Percentiles rank a stretch among this genome's conserved stretches.
These are phyloP conservation scores for Bombardia bombarda DNA, from an alignment of 495 filamentous ascomycete species.

Conservation along the genomic window DNA sequence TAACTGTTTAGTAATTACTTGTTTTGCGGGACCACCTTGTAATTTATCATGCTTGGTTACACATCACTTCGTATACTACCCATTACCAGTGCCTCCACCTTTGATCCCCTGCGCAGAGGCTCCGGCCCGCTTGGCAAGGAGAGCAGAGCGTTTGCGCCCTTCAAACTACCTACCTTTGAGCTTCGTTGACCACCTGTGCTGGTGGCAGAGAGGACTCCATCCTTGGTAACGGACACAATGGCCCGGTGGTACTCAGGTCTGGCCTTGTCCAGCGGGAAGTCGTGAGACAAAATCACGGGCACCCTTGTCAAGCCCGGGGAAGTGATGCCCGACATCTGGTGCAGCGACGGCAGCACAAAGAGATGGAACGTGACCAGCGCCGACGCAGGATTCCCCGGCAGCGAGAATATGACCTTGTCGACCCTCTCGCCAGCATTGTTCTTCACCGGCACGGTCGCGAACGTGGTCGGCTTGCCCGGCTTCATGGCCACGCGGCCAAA, in stretches of 20 bases:
- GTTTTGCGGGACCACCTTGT: neutral
- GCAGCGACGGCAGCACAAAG: slow-evolving; percentile 84
- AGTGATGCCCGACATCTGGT: slow-evolving; percentile 54
- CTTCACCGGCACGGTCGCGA: slow-evolving; percentile 74
- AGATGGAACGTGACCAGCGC: slow-evolving; percentile 89
- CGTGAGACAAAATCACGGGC: slow-evolving; percentile 61
- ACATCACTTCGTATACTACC: slow-evolving; percentile 23
- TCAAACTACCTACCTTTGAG: slow-evolving; percentile 79
- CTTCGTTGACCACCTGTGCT: slow-evolving; percentile 90
- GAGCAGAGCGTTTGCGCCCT: slow-evolving; percentile 78
- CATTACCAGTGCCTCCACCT: slow-evolving; percentile 39
- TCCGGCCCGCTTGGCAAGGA: slow-evolving; percentile 53
- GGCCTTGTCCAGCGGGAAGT: slow-evolving; percentile 61
- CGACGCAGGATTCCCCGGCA: slow-evolving; percentile 91
- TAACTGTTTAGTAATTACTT: slow-evolving; percentile 3
- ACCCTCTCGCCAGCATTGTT: slow-evolving; percentile 47
- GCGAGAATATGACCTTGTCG: slow-evolving; percentile 72
- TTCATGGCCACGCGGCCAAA: slow-evolving; percentile 98
- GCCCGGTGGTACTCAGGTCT: slow-evolving; percentile 86
- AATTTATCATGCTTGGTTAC: slow-evolving; percentile 3
- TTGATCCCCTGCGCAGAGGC: slow-evolving; percentile 33
- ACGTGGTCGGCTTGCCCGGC: slow-evolving; percentile 94
- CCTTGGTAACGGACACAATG: slow-evolving; percentile 46
- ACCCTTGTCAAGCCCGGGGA: slow-evolving; percentile 64
- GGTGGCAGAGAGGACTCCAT: slow-evolving; percentile 61